A percentile compares a stretch with the other conserved stretches of the same genome.
Evolutionary conservation across 2,329 filamentous ascomycete species (phyloP).

Genomic region (Fusarium sp.): DNA sequence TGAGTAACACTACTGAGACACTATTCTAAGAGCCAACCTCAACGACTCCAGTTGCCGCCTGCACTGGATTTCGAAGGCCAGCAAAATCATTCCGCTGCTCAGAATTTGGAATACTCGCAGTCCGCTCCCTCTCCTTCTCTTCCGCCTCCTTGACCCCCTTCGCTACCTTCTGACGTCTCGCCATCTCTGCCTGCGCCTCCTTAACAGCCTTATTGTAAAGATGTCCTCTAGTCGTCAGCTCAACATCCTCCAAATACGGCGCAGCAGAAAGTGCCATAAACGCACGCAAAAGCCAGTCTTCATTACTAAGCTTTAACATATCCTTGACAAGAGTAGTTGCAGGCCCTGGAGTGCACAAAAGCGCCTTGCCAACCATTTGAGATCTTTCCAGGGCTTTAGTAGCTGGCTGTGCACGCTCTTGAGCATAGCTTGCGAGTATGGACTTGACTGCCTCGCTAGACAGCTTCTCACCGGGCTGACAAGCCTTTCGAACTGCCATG

Average conservation of each 20-base stretch:
- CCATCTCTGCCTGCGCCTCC: neutral
- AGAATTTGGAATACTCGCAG: accelerated
- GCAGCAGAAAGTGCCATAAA: neutral
- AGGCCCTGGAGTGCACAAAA: neutral
- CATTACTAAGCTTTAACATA: neutral
- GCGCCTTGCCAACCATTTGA: neutral
- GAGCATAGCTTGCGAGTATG: neutral
- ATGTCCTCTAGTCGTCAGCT: neutral
- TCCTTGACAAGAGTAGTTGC: neutral
- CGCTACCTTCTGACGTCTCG: neutral
- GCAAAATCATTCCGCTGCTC: neutral
- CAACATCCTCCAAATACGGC: neutral
- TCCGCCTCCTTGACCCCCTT: neutral
- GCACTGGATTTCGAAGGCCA: neutral
- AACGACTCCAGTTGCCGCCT: neutral
- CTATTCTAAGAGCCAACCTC: neutral
- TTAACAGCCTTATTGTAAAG: neutral
- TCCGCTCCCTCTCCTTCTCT: neutral
- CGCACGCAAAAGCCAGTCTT: neutral
- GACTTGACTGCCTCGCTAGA: neutral
- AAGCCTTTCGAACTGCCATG: neutral
- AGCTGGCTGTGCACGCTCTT: neutral
- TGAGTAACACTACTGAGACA: too few species aligned
- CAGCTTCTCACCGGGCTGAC: accelerated
- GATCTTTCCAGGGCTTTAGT: neutral